These are phyloP conservation scores for Coemansia sp. DNA, from an alignment of 192 early-diverging fungal species.

Conservation along the genomic window DNA sequence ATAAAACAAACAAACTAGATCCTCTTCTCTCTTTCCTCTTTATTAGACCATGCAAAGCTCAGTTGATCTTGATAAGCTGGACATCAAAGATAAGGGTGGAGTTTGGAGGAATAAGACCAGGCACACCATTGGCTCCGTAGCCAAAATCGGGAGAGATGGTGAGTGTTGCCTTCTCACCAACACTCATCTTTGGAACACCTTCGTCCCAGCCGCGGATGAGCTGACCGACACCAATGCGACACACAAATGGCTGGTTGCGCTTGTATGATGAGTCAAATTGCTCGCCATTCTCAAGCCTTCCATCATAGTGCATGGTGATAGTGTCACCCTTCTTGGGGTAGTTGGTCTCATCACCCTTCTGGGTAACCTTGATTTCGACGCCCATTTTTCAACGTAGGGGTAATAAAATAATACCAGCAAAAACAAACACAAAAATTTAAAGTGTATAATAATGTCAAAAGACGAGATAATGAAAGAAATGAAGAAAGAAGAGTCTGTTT, in stretches of 20 bases:
- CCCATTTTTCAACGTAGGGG: too few species aligned
- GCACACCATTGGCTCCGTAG: constrained; percentile 77
- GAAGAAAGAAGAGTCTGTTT: too few species aligned
- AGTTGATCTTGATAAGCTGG: constrained; percentile 68
- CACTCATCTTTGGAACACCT: constrained; percentile 92
- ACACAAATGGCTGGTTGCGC: constrained; percentile 82
- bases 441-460: background rate
- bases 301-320: constrained; percentile 72
- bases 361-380: constrained; percentile 30
- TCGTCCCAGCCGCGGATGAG: constrained; percentile 89
- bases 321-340: constrained; percentile 64
- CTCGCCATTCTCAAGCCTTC: constrained; percentile 61
- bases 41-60: too few species aligned
- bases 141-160: constrained; percentile 81
- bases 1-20: too few species aligned
- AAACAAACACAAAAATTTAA: background rate
- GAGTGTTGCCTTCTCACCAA: constrained; percentile 85
- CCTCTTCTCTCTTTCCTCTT: too few species aligned
- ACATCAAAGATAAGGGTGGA: constrained; percentile 84
- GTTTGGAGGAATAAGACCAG: constrained; percentile 78
- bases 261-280: constrained; percentile 89
- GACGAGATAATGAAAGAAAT: too few species aligned
- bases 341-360: constrained; percentile 24
- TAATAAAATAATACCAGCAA: too few species aligned
- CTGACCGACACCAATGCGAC: constrained; percentile 88